These are phyloP conservation scores for Aschersonia sp. DNA, from an alignment of 2,329 filamentous ascomycete genomes.

Conservation along the genomic window DNA sequence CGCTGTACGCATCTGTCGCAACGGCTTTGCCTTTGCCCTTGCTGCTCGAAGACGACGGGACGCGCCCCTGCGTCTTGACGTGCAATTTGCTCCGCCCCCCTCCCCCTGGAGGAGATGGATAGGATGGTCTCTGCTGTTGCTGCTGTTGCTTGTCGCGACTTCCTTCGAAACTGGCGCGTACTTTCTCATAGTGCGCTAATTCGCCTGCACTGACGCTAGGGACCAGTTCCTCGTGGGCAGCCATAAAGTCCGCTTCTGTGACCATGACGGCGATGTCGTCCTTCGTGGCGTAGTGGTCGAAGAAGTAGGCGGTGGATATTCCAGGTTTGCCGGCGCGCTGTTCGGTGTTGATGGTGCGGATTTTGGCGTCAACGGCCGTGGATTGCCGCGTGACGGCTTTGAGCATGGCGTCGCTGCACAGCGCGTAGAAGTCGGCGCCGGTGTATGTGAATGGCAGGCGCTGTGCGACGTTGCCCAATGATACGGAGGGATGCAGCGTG, in stretches of 20 bases:
- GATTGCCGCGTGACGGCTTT: slow-evolving; percentile 93
- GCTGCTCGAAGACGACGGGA: slow-evolving; percentile 15
- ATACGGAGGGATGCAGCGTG: slow-evolving; percentile 64
- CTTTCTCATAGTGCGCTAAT: slow-evolving; percentile 76
- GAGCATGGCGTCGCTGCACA: slow-evolving; percentile 97
- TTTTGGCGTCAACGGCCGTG: slow-evolving; percentile 67
- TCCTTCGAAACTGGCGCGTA: slow-evolving; percentile 72
- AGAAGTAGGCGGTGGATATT: slow-evolving; percentile 85
- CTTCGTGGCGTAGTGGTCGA: slow-evolving; percentile 75
- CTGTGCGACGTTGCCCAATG: slow-evolving; percentile 58
- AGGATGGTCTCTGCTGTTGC: slow-evolving; percentile 7
- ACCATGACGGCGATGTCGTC: slow-evolving; percentile 82
- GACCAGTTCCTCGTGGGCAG: slow-evolving; percentile 73
- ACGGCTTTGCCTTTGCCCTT: slow-evolving; percentile 23
- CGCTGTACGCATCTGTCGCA: slow-evolving; percentile 13
- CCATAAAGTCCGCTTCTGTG: slow-evolving; percentile 73
- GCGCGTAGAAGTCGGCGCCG: slow-evolving; percentile 89
- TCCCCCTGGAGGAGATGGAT: slow-evolving; percentile 7
- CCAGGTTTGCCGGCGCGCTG: slow-evolving; percentile 16
- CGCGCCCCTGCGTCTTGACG: slow-evolving; percentile 19
- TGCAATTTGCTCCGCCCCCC: slow-evolving; percentile 3
- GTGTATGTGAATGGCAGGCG: slow-evolving; percentile 89
- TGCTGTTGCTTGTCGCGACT: slow-evolving; percentile 15
- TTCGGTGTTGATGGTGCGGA: slow-evolving; percentile 50
- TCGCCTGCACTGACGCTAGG: slow-evolving; percentile 88